These are phyloP conservation scores for Starmerella apicola DNA, from an alignment of 805 yeast species.

Conservation along the genomic window DNA sequence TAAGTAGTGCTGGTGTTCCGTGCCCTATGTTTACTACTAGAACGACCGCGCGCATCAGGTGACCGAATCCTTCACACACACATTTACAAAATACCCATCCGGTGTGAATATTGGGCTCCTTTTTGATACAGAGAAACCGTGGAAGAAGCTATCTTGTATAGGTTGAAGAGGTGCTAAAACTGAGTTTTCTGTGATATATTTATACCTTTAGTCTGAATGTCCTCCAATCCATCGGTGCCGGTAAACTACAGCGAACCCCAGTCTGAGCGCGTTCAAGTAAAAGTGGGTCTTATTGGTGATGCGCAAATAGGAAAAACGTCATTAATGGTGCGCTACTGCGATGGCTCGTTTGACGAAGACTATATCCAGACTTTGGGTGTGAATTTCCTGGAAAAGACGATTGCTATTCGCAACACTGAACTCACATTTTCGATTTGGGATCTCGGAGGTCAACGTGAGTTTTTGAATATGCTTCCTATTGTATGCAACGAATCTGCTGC, in stretches of 20 bases:
- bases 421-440: slow-evolving; percentile 92
- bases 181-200: no score
- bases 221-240: slow-evolving; percentile 9
- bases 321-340: slow-evolving; percentile 93
- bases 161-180: no score
- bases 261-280: slow-evolving; percentile 33
- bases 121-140: no score
- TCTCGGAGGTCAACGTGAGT: slow-evolving; percentile 89
- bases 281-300: slow-evolving; percentile 89
- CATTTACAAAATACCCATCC: no score
- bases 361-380: slow-evolving; percentile 93
- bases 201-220: slow-evolving; percentile 2
- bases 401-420: slow-evolving; percentile 71
- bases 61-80: no score
- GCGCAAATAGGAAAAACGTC: slow-evolving; percentile 95
- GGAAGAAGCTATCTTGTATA: no score
- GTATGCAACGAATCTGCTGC: slow-evolving; percentile 91
- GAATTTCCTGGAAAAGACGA: slow-evolving; percentile 83
- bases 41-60: no score
- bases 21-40: no score
- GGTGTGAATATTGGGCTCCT: no score
- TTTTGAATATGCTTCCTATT: slow-evolving; percentile 86
- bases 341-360: slow-evolving; percentile 80
- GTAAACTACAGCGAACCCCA: slow-evolving; percentile 19
- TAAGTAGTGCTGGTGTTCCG: no score